Base-by-base conservation (phyloP, 1,284 basidiomycete genomes). In the Peniophora sp. region DNA sequence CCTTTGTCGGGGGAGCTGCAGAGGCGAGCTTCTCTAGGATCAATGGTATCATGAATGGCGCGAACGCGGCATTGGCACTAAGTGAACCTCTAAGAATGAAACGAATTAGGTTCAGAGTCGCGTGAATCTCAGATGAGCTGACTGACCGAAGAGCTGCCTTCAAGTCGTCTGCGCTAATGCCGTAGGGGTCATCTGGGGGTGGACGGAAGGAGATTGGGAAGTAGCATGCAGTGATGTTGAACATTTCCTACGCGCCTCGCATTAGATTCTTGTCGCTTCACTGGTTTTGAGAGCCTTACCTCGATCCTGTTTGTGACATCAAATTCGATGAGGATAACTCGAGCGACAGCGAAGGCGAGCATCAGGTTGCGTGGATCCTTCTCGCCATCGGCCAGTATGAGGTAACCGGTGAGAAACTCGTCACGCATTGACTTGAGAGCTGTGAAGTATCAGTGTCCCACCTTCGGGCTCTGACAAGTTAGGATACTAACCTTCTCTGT, bases 131-230 rank as follows among this genome's bases (percentile, higher is more conserved):
- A 8, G 38, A 17, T 32, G 27, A 32, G 6, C 12, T 12, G 6
- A 57, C 61, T 25, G 60, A 88, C 89, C 84, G 74, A 16, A 99
- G 75, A 1, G 86, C 76, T 36, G 69, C 59, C 61, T 89, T 89
- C 34, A 99, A 77, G 62, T 98, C 90, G 43, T 96, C 91, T 0
- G 90, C 77, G 1, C 85, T 90, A 56, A 99, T 97, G 6, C 90
- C 89, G 65, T 96, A 96, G 2, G 94, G 92, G 62, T 98, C 95
- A 59, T 95, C 89, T 1, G 93, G 89, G 5, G 95, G 93, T 11
- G 95, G 93, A 49, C 89, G 82, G 72, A 97, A 99, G 1, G 93
- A 93, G 58, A 99, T 99, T 1, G 97, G 97, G 69, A 98, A 99
- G 69, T 99, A 99, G 68, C 97, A 99, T 67, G 95, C 99, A 0